Percentiles rank a stretch among this genome's conserved stretches.
These are phyloP conservation scores for Torulaspora gathmanii DNA, from an alignment of 805 yeast genomes.

Conservation along the genomic window DNA sequence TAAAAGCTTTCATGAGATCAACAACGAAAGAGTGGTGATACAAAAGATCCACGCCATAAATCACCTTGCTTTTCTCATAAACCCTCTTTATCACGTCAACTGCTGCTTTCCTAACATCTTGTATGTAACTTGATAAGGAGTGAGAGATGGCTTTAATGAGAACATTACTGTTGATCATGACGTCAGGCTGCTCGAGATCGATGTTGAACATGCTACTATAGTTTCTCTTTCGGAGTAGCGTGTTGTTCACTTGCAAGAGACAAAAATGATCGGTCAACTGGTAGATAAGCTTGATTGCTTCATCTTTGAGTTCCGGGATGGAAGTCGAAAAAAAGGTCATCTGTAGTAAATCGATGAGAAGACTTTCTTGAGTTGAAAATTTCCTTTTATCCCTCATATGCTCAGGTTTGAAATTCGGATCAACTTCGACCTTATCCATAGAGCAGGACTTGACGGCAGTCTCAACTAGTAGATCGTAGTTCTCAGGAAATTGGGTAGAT, in stretches of 20 bases:
- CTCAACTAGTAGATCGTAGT: conserved; percentile 42
- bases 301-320: conserved; percentile 63
- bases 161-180: conserved; percentile 61
- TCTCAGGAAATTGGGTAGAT: conserved; percentile 39
- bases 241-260: conserved; percentile 68
- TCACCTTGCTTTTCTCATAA: conserved; percentile 52
- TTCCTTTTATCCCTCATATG: conserved; percentile 45
- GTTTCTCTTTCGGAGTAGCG: conserved; percentile 62
- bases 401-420: conserved; percentile 39
- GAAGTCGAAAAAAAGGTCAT: conserved; percentile 73
- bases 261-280: conserved; percentile 76
- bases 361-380: conserved; percentile 57
- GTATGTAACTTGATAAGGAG: conserved; percentile 74
- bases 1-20: conserved; percentile 70
- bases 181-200: conserved; percentile 72
- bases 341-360: conserved; percentile 61
- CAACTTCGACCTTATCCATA: conserved; percentile 24
- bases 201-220: conserved; percentile 67
- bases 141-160: conserved; percentile 69
- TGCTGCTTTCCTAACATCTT: conserved; percentile 68
- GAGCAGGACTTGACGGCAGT: conserved; percentile 45
- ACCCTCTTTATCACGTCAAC: conserved; percentile 58
- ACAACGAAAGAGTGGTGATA: conserved; percentile 71
- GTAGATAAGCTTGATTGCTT: conserved; percentile 57
- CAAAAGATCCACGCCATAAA: conserved; percentile 70